Percentiles rank a stretch among this genome's conserved stretches.
Conservation (phyloP, 495 filamentous ascomycete genomes). For the Penicillium arizonense region DNA sequence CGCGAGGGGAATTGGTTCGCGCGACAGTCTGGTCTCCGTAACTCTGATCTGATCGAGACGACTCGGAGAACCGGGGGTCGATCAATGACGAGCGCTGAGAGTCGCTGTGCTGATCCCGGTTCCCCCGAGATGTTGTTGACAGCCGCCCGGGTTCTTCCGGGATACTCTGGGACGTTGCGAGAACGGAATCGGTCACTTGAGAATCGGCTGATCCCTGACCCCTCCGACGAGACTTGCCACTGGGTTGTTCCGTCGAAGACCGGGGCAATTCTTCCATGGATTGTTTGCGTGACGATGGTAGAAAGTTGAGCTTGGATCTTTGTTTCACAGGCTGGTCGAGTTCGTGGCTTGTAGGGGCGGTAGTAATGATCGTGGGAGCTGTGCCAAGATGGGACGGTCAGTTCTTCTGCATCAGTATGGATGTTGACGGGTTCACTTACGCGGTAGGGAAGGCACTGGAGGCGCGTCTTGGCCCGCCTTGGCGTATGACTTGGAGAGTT, state of each 20-base stretch:
- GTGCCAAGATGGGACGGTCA: conserved; percentile 9
- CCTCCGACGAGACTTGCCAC: conserved; percentile 17
- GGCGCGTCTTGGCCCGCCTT: conserved; percentile 62
- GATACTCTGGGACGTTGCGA: conserved; percentile 51
- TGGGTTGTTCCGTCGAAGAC: conserved; percentile 12
- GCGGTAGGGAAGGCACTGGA: conserved; percentile 72
- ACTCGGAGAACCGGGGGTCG: conserved; percentile 78
- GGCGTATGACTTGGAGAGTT: conserved; percentile 78
- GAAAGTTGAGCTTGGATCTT: conserved; percentile 36
- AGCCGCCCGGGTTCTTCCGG: conserved; percentile 69
- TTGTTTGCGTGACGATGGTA: conserved; percentile 30
- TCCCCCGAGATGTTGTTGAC: conserved; percentile 46
- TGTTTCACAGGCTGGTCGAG: conserved; percentile 51
- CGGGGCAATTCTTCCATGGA: conserved; percentile 35
- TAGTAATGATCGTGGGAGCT: conserved; percentile 93
- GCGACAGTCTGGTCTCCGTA: conserved; percentile 64
- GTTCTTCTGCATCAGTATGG: background rate
- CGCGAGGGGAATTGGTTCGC: conserved; percentile 27
- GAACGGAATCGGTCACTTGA: conserved; percentile 36
- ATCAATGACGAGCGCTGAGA: conserved; percentile 65
- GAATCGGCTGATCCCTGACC: conserved; percentile 34
- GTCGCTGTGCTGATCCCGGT: conserved; percentile 66
- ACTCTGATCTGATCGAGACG: conserved; percentile 86
- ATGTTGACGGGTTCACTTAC: conserved; percentile 46
- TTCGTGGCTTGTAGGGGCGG: conserved; percentile 75